Evolutionary conservation across 345 rosid species (phyloP).

Genomic region (Murraya koenigii): DNA sequence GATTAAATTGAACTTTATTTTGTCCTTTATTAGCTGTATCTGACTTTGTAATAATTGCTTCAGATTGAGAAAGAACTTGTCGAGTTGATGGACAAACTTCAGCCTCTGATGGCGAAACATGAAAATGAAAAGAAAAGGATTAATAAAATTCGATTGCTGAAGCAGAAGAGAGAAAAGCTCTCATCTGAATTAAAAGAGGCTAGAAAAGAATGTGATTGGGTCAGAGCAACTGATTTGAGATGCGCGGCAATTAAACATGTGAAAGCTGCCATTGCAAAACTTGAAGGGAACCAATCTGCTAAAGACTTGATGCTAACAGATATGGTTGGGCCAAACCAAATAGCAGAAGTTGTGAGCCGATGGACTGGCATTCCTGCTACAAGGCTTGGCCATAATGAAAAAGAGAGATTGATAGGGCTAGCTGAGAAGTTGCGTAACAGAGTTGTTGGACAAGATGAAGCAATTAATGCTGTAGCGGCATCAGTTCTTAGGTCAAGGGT

Average conservation of each 20-base stretch:
- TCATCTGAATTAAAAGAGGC: slow-evolving; percentile 72
- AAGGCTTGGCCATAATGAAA: slow-evolving; percentile 84
- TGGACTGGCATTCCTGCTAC: slow-evolving; percentile 97
- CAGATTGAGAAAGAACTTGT: slow-evolving; percentile 86
- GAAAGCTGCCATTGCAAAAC: slow-evolving; percentile 60
- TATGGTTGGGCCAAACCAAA: slow-evolving; percentile 82
- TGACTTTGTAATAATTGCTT: background rate
- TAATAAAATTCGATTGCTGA: slow-evolving; percentile 75
- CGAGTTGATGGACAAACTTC: slow-evolving; percentile 85
- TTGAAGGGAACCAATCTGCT: slow-evolving; percentile 52
- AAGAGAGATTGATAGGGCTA: slow-evolving; percentile 74
- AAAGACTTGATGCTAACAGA: slow-evolving; percentile 79
- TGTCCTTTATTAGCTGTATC: background rate
- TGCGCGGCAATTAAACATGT: slow-evolving; percentile 82
- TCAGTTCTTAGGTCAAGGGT: slow-evolving; percentile 85
- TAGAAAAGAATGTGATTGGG: slow-evolving; percentile 76
- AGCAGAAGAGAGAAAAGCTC: slow-evolving; percentile 80
- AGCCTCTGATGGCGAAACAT: slow-evolving; percentile 82
- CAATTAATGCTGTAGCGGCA: slow-evolving; percentile 72
- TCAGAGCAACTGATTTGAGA: slow-evolving; percentile 79
- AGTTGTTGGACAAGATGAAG: slow-evolving; percentile 85
- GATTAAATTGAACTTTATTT: background rate
- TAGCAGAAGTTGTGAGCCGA: slow-evolving; percentile 89
- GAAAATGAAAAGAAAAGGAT: slow-evolving; percentile 83
- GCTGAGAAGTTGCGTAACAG: slow-evolving; percentile 71